Base-by-base conservation (phyloP, 2,329 filamentous ascomycete genomes). In the Hymenotorrendiella dingleyae region DNA sequence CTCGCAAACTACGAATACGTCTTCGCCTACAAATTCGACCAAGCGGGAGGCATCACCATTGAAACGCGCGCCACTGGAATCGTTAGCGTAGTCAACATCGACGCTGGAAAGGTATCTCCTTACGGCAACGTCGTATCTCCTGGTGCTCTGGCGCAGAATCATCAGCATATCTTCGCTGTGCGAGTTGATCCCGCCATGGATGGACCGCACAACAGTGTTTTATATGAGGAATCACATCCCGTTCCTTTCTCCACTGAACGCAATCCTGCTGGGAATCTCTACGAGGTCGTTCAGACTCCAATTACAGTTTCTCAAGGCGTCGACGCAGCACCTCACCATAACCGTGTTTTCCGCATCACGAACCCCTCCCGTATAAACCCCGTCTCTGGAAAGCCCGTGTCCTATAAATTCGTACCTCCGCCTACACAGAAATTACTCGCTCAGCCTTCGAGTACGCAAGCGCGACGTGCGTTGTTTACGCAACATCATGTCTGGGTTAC, bases 391-490 rank as follows among this genome's bases (percentile, higher is more conserved):
- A 93, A 90, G 66, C 86, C 86, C 0, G 80, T 82, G 0, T 81
- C 78, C 32, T 95, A 95, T 62, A 95, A 94, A 71, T 78, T 95
- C 3, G 86, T 94, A 19, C 90, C 85, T 58, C 72, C 88, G 19
- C 87, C 94, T 54, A 83, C 90, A 0, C 85, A 90, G 0, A 66
- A 73, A 0, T 66, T 95, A n/a, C 68, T 95, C 8, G 88, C 90
- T 1, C 91, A 88, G 66, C 77, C 83, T 45, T 82, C 82, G 6
- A 80, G 84, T 1, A 64, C 94, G n/a, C 88, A 94, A 6, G 94
- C 87, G 84, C 94, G 94, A 66, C 75, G 90, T 16, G 90, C 89
- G 1, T 87, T 84, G 0, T 96, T 95, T 56, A 87, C 90, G 0
- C 70, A 88, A 26, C 87, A 95, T 59, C 84, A 89, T 3, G 80